Evolutionary conservation across 768 basidiomycete genomes (phyloP).

Genomic region (Mycena crocata): DNA sequence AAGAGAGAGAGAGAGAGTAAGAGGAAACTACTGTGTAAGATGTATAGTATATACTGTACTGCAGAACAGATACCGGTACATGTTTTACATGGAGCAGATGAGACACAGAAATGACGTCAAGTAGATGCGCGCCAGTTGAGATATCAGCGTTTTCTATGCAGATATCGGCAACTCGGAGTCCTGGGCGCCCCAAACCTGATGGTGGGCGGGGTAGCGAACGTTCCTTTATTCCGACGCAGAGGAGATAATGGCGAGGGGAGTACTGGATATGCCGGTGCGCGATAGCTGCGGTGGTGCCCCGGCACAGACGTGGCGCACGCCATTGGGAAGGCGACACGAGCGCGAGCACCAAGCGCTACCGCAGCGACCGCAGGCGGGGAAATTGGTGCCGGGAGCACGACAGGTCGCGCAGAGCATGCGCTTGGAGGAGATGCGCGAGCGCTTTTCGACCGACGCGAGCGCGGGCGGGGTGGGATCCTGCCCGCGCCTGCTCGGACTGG

Average conservation of each 20-base stretch:
- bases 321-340: slow-evolving; percentile 18
- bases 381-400: slow-evolving; percentile 47
- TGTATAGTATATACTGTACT: no score
- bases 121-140: no score
- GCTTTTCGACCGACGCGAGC: slow-evolving; percentile 46
- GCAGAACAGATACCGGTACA: no score
- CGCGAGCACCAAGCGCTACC: slow-evolving; percentile 30
- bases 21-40: no score
- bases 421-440: slow-evolving; percentile 46
- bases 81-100: no score
- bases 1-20: no score
- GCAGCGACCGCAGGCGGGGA: slow-evolving; percentile 54
- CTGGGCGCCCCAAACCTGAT: no score
- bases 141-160: no score
- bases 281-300: neutral
- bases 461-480: slow-evolving; percentile 33
- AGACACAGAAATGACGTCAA: no score
- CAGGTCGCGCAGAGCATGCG: slow-evolving; percentile 47
- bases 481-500: neutral
- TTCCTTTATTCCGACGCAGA: no score
- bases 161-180: no score
- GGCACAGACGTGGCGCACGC: slow-evolving; percentile 16
- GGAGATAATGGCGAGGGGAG: slow-evolving; percentile 5
- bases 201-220: no score
- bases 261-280: slow-evolving; percentile 7